These are phyloP conservation scores for Strigomonas culicis DNA, from an alignment of 208 protist genomes.

Conservation along the genomic window DNA sequence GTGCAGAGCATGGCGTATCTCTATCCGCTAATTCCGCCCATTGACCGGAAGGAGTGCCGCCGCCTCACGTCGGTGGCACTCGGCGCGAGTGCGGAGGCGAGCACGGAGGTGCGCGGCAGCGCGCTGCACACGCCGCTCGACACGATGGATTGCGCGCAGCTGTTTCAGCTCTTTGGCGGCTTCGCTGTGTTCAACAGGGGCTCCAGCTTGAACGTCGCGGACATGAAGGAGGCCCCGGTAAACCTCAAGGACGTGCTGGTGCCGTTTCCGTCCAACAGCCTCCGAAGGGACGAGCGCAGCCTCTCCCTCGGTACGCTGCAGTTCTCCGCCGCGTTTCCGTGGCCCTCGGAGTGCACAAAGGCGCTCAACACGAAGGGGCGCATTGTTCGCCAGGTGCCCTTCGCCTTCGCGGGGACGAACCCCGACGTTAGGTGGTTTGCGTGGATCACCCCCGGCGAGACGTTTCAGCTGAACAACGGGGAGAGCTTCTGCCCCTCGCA, in stretches of 20 bases:
- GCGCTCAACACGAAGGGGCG: conserved; percentile 47
- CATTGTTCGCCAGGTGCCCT: conserved; percentile 44
- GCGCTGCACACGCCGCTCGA: conserved; percentile 7
- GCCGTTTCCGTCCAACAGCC: conserved; percentile 38
- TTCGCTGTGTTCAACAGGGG: conserved; percentile 44
- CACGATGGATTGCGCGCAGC: conserved; percentile 24
- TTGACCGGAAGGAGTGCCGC: conserved; percentile 39
- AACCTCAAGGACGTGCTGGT: conserved; percentile 63
- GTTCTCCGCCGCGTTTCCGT: conserved; percentile 68
- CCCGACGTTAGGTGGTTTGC: conserved; percentile 53
- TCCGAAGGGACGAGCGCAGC: conserved; percentile 38
- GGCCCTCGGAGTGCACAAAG: conserved; percentile 66
- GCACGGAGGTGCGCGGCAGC: conserved; percentile 7
- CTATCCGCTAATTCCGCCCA: conserved; percentile 35
- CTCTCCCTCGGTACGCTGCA: conserved; percentile 28
- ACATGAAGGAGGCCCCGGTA: neutral
- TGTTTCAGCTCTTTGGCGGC: conserved; percentile 77
- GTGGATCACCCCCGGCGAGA: conserved; percentile 72
- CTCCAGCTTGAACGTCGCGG: conserved; percentile 8
- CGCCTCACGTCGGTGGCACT: conserved; percentile 32
- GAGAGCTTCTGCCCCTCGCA: conserved; percentile 36
- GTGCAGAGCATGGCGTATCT: conserved; percentile 43
- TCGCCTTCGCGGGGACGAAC: conserved; percentile 42
- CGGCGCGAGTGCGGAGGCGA: conserved; percentile 2
- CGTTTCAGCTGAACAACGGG: conserved; percentile 46